phyloP scores from a whole-genome alignment of 352 stramenopile species.

The Phytophthora tentaculata region DNA sequence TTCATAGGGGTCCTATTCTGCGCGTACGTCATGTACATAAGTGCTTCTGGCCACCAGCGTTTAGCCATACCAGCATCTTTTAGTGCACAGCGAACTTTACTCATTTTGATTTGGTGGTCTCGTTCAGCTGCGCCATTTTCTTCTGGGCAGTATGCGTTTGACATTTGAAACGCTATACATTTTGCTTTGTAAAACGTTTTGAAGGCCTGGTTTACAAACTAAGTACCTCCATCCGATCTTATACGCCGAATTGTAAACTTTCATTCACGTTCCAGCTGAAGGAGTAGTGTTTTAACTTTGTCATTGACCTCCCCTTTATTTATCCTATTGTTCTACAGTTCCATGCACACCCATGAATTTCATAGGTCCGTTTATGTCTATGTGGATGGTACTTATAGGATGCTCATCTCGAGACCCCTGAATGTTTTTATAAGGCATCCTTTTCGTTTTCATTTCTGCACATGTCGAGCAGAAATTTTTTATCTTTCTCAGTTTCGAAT shows the following conservation, averaged over 20 bases:
- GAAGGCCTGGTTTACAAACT: not conserved
- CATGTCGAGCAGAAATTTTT: not conserved
- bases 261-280: not conserved
- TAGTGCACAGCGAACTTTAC: not conserved
- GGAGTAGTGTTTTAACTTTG: not conserved
- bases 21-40: not conserved
- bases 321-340: not conserved
- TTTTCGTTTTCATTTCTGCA: not conserved
- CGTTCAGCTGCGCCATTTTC: not conserved
- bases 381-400: not conserved
- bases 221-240: not conserved
- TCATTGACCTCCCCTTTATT: not conserved
- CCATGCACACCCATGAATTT: not conserved
- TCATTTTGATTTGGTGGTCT: not conserved
- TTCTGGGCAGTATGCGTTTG: not conserved
- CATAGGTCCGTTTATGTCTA: not conserved
- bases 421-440: not conserved
- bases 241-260: not conserved
- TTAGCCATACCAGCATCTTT: not conserved
- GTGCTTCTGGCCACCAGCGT: not conserved
- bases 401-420: not conserved
- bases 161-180: not conserved
- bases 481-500: not conserved
- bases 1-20: not conserved
- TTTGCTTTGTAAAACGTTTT: not conserved